Percentiles rank a stretch among this genome's conserved stretches.
These are phyloP conservation scores for Pseudozyma hubeiensis DNA, from an alignment of 1,284 basidiomycete genomes.

Conservation along the genomic window DNA sequence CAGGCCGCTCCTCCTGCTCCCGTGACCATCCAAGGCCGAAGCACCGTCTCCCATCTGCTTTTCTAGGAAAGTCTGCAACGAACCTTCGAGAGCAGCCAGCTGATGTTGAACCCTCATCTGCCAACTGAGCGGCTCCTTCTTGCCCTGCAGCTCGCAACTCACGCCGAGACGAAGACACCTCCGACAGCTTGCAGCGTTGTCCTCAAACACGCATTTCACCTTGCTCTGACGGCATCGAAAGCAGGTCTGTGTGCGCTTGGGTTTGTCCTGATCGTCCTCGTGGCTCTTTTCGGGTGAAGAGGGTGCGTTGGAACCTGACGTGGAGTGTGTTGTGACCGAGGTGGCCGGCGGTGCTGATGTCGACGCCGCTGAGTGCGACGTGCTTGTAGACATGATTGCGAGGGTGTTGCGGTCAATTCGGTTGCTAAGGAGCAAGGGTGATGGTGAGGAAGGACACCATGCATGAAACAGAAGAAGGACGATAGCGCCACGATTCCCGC, in stretches of 20 bases:
- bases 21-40: neutral
- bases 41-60: constrained; percentile 12
- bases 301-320: constrained; percentile 6
- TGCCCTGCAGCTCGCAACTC: constrained; percentile 36
- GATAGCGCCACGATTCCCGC: neutral
- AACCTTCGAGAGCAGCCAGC: constrained; percentile 29
- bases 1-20: constrained; percentile 10
- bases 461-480: neutral
- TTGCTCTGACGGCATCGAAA: constrained; percentile 40
- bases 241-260: constrained; percentile 38
- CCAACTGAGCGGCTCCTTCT: constrained; percentile 39
- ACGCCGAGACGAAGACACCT: constrained; percentile 28
- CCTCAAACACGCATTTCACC: constrained; percentile 40
- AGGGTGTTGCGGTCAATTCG: neutral
- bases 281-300: constrained; percentile 23
- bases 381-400: neutral
- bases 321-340: constrained; percentile 1
- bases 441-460: neutral
- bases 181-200: constrained; percentile 23
- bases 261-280: constrained; percentile 25
- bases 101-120: constrained; percentile 45
- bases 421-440: neutral
- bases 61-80: constrained; percentile 29
- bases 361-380: constrained; percentile 1
- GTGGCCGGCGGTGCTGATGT: constrained; percentile 5